Evolutionary conservation across 768 basidiomycete species (phyloP), one percentile per base, ranked within the genome.

Genomic region (Russula compacta): DNA sequence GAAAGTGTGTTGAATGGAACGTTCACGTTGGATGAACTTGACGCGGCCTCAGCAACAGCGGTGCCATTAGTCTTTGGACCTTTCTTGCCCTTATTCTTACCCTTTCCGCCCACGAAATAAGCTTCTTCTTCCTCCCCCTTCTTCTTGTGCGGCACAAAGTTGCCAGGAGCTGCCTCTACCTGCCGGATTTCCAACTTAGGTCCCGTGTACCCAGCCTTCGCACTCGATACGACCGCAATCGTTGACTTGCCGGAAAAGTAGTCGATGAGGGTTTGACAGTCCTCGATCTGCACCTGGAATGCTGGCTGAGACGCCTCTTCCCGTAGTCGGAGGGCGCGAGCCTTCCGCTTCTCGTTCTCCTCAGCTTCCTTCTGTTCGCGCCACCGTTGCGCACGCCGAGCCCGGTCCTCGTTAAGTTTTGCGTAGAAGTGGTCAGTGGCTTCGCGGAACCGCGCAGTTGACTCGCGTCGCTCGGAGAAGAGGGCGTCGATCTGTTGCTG

Each of bases 261-360:
- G 72, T 93, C 88, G 70, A 95, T 86, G 66, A 97, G 83, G 4
- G 89, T 95, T 70, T 91, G 87, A 76, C 94, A 98, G 71, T 98
- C 97, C 76, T 98, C 92, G 68, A 99, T 93, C 71, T 98, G 84
- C 56, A 84, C 79, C 69, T 92, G 90, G 80, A 83, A 98, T 0
- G 97, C 97, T 32, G 97, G 95, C 24, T 80, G 69, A 61, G 85
- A 83, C 24, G 97, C 97, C 71, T 98, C 94, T 61, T 99, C 97
- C 54, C 89, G 84, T 50, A 98, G 72, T 42, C 84, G 86, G 66
- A 88, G 82, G 10, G 83, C 86, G 61, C 86, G 78, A 70, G 93
- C 92, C 73, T 85, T 76, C 71, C 83, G 87, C 77, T 89, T 92
- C 69, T 83, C 80, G 35, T 83, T 79, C 70, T 93, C 93, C 69